Evolutionary conservation across 2,329 filamentous ascomycete species (phyloP), one percentile per base, ranked within the genome.

Genomic region (Ophiostoma piceae): DNA sequence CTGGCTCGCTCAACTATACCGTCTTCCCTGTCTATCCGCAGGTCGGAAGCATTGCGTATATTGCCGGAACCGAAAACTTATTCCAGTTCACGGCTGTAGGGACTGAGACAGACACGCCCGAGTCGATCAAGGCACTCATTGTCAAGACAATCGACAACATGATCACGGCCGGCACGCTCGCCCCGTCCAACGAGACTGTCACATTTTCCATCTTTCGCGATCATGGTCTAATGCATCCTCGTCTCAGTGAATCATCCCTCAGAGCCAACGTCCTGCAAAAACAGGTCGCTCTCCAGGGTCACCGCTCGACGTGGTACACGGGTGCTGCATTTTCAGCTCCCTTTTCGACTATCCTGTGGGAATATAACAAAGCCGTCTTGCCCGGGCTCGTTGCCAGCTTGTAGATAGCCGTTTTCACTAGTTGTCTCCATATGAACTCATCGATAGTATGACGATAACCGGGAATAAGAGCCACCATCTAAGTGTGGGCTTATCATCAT

Each of bases 291-390:
- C 43, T 47, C 16, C 43, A 47, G 5, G 43, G 43, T 7, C 43
- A 47, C 43, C 51, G 51, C 51, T 57, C 51, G 22, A 26, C 51
- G 26, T 57, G 51, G 51, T 57, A 22, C 51, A 57, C 51, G n/a
- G 51, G 51, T 26, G 51, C 51, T 57, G n/a, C 22, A 9, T 57
- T 26, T 26, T 54, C 47, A 8, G 47, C 19, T 6, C 47, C n/a
- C 19, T n/a, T n/a, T 22, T n/a, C 47, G 19, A 54, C n/a, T 54
- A 22, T 54, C 11, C 14, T 26, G 6, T 57, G 22, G 51, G 51
- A 57, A 26, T 26, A 26, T n/a, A 57, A 57, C n/a, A 57, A 54
- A n/a, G 51, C 51, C 8, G 22, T 57, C n/a, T 26, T 57, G 51
- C 51, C 51, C 22, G n/a, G 51, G 51, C n/a, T 57, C 16, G 12